phyloP scores from a whole-genome alignment of 2,329 filamentous ascomycete genomes.

The Curvularia sp. region DNA sequence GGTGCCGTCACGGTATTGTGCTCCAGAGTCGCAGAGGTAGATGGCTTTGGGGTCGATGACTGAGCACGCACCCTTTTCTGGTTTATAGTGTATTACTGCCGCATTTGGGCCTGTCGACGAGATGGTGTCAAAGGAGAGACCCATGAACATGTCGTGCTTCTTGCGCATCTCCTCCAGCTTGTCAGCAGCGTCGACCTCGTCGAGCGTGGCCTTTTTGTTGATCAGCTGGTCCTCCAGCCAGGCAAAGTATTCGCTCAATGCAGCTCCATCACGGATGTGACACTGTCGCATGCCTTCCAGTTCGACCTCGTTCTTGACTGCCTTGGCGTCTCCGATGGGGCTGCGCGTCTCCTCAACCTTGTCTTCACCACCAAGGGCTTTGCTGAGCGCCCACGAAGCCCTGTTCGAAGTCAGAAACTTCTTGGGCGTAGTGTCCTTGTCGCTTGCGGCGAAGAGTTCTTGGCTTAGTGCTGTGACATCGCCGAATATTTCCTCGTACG shows the following conservation, averaged over 20 bases:
- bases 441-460: slow-evolving; percentile 43
- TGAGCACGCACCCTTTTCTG: slow-evolving; percentile 81
- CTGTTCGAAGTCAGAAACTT: slow-evolving; percentile 89
- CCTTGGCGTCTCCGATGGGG: slow-evolving; percentile 88
- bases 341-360: slow-evolving; percentile 87
- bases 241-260: slow-evolving; percentile 89
- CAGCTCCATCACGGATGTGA: slow-evolving; percentile 91
- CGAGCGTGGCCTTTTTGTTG: slow-evolving; percentile 73
- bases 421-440: slow-evolving; percentile 45
- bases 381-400: slow-evolving; percentile 90
- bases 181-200: slow-evolving; percentile 91
- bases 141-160: slow-evolving; percentile 77
- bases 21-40: slow-evolving; percentile 96
- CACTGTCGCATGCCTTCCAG: slow-evolving; percentile 92
- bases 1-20: slow-evolving; percentile 94
- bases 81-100: slow-evolving; percentile 93
- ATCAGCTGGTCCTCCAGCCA: slow-evolving; percentile 93
- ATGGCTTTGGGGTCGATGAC: slow-evolving; percentile 83
- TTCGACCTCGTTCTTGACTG: slow-evolving; percentile 90
- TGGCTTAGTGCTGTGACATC: slow-evolving; percentile 73
- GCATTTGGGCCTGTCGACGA: slow-evolving; percentile 93
- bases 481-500: slow-evolving; percentile 81
- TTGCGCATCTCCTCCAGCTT: slow-evolving; percentile 81
- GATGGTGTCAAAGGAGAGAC: slow-evolving; percentile 93
- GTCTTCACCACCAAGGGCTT: slow-evolving; percentile 83